Percentiles rank a stretch among this genome's conserved stretches.
Conservation (phyloP, 495 filamentous ascomycete genomes). For the Echria macrotheca region DNA sequence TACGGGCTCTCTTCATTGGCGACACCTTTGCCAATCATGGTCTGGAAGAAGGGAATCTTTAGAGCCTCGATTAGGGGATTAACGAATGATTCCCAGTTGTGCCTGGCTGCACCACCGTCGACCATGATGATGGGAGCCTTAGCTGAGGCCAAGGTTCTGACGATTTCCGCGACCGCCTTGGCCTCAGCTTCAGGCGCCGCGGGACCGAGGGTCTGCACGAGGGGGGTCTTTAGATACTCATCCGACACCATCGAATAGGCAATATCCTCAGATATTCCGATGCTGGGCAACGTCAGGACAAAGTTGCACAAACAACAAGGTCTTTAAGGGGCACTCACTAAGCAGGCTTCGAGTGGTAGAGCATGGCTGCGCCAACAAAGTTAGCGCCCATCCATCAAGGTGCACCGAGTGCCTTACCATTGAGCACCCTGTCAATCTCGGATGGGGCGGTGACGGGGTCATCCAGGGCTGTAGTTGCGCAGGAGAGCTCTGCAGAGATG, state of each 20-base stretch:
- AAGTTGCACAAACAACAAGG: slow-evolving; percentile 1
- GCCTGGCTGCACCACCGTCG: slow-evolving; percentile 25
- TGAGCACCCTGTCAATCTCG: slow-evolving; percentile 40
- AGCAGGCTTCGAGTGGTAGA: slow-evolving; percentile 22
- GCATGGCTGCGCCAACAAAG: slow-evolving; percentile 23
- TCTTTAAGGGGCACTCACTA: slow-evolving; percentile 2
- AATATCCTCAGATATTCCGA: slow-evolving; percentile 28
- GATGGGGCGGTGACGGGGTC: slow-evolving; percentile 25
- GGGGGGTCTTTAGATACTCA: slow-evolving; percentile 18
- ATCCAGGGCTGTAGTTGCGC: slow-evolving; percentile 30
- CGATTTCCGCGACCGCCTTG: slow-evolving; percentile 23
- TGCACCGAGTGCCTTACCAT: slow-evolving; percentile 18
- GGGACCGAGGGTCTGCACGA: slow-evolving; percentile 15
- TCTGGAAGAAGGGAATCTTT: slow-evolving; percentile 28
- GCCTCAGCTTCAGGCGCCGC: slow-evolving; percentile 12
- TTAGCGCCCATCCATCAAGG: too few species aligned
- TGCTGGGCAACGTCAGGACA: not conserved
- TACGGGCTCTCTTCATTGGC: slow-evolving; percentile 25
- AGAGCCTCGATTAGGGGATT: slow-evolving; percentile 28
- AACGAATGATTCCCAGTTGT: slow-evolving; percentile 18
- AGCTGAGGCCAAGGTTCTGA: slow-evolving; percentile 18
- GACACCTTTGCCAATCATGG: slow-evolving; percentile 32
- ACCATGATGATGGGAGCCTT: slow-evolving; percentile 31
- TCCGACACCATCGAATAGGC: slow-evolving; percentile 24
- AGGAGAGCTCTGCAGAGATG: slow-evolving; percentile 34